A percentile compares a stretch with the other conserved stretches of the same genome.
Evolutionary conservation across 1,284 basidiomycete genomes (phyloP).

Genomic region (Ceratobasidium sp.): DNA sequence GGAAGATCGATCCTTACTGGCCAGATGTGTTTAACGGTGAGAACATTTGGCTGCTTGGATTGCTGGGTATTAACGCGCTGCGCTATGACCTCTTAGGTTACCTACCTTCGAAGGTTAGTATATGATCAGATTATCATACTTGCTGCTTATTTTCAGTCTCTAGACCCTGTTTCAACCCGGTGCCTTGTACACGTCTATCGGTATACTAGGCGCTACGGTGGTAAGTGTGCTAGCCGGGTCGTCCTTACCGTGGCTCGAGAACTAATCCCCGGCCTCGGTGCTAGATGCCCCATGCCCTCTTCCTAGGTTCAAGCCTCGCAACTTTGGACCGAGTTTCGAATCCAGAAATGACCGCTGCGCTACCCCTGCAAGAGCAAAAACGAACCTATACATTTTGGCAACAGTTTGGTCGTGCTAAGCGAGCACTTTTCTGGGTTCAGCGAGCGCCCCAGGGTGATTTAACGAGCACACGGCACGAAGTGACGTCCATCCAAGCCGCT

Average conservation of each 20-base stretch:
- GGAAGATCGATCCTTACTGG: constrained; percentile 81
- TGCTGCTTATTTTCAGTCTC: background rate
- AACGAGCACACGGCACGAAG: background rate
- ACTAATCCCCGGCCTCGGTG: background rate
- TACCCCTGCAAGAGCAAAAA: constrained; percentile 28
- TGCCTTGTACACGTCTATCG: constrained; percentile 85
- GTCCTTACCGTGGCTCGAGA: constrained; percentile 25
- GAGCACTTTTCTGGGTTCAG: constrained; percentile 35
- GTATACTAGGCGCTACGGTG: constrained; percentile 84
- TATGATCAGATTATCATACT: background rate
- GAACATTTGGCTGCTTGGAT: constrained; percentile 33
- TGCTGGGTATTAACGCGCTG: too few relatives aligned
- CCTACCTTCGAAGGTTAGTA: constrained; percentile 35
- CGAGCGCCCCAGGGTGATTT: constrained; percentile 7
- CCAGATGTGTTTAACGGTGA: constrained; percentile 83
- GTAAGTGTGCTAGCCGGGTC: constrained; percentile 55
- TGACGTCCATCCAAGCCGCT: background rate
- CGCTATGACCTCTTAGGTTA: constrained; percentile 22
- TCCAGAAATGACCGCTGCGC: background rate
- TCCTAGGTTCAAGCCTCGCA: constrained; percentile 86
- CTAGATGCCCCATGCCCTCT: constrained; percentile 85
- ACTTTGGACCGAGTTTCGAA: constrained; percentile 74
- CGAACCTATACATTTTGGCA: constrained; percentile 33
- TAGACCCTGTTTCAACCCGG: constrained; percentile 68
- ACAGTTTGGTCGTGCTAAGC: constrained; percentile 21